Base-by-base conservation (phyloP, 2,329 filamentous ascomycete species). In the Sclerotinia sclerotiorum region DNA sequence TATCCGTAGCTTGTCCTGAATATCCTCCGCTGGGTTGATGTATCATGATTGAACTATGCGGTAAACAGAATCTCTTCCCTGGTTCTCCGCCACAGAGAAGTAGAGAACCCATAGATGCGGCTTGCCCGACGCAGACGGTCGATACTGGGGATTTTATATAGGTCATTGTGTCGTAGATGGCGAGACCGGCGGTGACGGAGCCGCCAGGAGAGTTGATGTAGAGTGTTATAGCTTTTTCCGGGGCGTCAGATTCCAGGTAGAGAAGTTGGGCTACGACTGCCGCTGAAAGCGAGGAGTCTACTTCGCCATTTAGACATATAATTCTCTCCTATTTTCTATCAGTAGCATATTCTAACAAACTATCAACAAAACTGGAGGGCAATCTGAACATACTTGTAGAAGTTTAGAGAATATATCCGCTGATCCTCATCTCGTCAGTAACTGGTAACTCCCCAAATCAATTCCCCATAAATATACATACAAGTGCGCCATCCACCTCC, bases 151-250 rank as follows among this genome's bases (percentile, higher is more conserved):
- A 92, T 70, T 90, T 89, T 78, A 99, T 98, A 80, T 99, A 99
- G 74, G 90, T 89, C 94, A 99, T 98, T 17, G 95, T 99, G 79
- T 99, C 95, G 84, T 99, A 99, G 76, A 99, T 98, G 35, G 95
- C 94, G 70, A 91, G 84, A 21, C 88, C 88, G 79, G 95, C 94
- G 70, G 91, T 94, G 52, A 99, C 94, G 54, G 91, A 94, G 68
- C 95, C 95, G 62, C 95, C 95, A 0, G 94, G 94, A 0, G 92
- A 97, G 82, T 99, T 97, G 79, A 99, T 99, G 80, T 99, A 99
- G 79, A 99, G 91, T 65, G 92, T 95, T 73, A 99, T 98, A 17
- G 93, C 91, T 79, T 97, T 97, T 68, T 96, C 88, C 4, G 94
- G 94, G 76, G 92, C 93, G 77, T 99, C 95, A 76, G 94, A 95